phyloP scores from a whole-genome alignment of 805 yeast species.

The Wickerhamomyces bisporus region DNA sequence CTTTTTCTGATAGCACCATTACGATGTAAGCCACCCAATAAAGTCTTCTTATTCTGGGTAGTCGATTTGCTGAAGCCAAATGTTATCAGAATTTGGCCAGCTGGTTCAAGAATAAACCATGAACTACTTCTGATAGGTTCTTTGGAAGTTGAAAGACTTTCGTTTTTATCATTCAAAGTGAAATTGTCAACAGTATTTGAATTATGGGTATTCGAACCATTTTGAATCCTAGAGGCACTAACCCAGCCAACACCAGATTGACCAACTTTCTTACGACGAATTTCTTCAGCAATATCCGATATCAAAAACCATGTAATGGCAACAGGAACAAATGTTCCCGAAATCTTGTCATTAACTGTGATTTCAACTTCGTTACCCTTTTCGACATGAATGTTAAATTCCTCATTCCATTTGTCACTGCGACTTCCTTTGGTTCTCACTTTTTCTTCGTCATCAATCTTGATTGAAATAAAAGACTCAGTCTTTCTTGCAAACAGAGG shows the following conservation, averaged over 20 bases:
- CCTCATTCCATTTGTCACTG: constrained; percentile 79
- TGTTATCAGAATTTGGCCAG: constrained; percentile 80
- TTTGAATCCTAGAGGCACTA: constrained; percentile 56
- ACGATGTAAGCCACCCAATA: constrained; percentile 73
- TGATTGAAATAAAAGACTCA: constrained; percentile 71
- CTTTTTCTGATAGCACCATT: constrained; percentile 97
- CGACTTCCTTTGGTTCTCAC: constrained; percentile 73
- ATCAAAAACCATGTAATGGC: constrained; percentile 89
- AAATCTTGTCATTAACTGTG: constrained; percentile 75
- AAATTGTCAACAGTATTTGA: constrained; percentile 22
- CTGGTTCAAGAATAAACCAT: constrained; percentile 92
- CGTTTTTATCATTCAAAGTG: constrained; percentile 13
- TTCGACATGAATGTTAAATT: constrained; percentile 73
- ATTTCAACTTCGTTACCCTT: constrained; percentile 91
- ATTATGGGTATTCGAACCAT: constrained; percentile 12
- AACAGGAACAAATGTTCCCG: constrained; percentile 70
- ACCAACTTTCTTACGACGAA: constrained; percentile 83
- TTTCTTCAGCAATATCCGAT: constrained; percentile 90
- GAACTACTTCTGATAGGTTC: constrained; percentile 49
- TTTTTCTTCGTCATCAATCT: constrained; percentile 82
- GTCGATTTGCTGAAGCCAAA: constrained; percentile 74
- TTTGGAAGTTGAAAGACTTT: constrained; percentile 9
- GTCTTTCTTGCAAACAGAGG: constrained; percentile 75
- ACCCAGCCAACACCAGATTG: constrained; percentile 87
- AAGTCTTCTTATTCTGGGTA: constrained; percentile 38